Evolutionary conservation across 2,329 filamentous ascomycete species (phyloP), one percentile per base, ranked within the genome.

Genomic region (Lasiodiplodia sp.): DNA sequence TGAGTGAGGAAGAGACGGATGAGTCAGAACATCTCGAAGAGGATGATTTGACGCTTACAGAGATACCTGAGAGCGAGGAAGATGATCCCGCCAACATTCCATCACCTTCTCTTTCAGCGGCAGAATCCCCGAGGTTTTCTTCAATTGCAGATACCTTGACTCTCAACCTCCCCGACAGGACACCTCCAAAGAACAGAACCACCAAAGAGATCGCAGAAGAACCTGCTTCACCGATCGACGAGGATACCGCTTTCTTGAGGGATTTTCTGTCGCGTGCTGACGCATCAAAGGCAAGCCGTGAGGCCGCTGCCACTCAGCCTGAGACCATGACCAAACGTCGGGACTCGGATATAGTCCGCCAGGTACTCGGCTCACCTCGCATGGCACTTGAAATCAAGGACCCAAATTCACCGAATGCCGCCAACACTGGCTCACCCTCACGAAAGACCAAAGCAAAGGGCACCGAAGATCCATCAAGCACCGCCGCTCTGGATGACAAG

Each of bases 221-320:
- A 25, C 40, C 56, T 18, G 23, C 66, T 16, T 68, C 66, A 68
- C 69, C 78, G 72, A 58, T 85, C 70, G 75, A 81, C 49, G 82
- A 84, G 67, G 83, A 85, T 69, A 85, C 83, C 8, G 83, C 82
- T 1, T 73, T 84, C 18, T 75, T 86, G 5, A 83, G 83, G 69
- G 82, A 83, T 44, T 86, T 85, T 70, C 78, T 86, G 52, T 82
- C 76, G 21, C 82, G 83, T 10, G 82, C 82, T n/a, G 82, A 80
- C n/a, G 80, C 82, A 37, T 83, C 77, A 71, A 85, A 83, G 71
- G 76, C 80, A 21, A 70, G 64, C 67, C 80, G 78, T 60, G 73
- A 79, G 25, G 74, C 75, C 18, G 72, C 71, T 12, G 75, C 77
- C 21, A 71, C 76, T 44, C 80, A 79, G 52, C 79, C 81, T 18